A percentile compares a stretch with the other conserved stretches of the same genome.
phyloP scores from a whole-genome alignment of 1,139 yeast species.

The Casaregolazyma suthepensis region DNA sequence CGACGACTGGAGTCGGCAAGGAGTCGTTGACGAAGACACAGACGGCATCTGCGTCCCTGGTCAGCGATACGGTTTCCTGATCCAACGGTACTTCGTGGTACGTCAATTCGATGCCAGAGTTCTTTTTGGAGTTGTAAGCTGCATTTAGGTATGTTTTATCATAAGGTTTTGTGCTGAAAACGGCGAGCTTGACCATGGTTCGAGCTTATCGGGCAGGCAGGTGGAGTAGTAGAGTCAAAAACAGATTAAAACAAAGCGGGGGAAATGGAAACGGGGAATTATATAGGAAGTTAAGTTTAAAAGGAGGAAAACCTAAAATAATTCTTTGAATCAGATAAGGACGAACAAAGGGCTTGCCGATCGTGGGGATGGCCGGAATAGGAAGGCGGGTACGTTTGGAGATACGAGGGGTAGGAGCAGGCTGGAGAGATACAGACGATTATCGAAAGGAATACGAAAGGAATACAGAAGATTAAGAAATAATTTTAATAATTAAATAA shows the following conservation, averaged over 20 bases:
- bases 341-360: background rate
- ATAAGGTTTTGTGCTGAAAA: conserved; percentile 12
- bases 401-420: too few species aligned
- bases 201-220: background rate
- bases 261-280: background rate
- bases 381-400: too few species aligned
- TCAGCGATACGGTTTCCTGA: conserved; percentile 20
- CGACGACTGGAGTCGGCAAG: conserved; percentile 14
- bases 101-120: conserved; percentile 5
- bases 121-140: background rate
- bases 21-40: conserved; percentile 25
- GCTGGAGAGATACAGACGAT: too few species aligned
- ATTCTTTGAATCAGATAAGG: background rate
- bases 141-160: conserved; percentile 7
- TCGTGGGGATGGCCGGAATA: background rate
- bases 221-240: background rate
- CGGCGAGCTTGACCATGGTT: conserved; percentile 8
- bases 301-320: background rate
- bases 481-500: too few species aligned
- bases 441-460: too few species aligned
- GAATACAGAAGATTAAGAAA: background rate
- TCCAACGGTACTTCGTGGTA: conserved; percentile 19
- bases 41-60: conserved; percentile 20
- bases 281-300: background rate
- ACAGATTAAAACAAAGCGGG: background rate